Conservation (phyloP, 352 stramenopile genomes). For the Pythium phragmiticola region DNA sequence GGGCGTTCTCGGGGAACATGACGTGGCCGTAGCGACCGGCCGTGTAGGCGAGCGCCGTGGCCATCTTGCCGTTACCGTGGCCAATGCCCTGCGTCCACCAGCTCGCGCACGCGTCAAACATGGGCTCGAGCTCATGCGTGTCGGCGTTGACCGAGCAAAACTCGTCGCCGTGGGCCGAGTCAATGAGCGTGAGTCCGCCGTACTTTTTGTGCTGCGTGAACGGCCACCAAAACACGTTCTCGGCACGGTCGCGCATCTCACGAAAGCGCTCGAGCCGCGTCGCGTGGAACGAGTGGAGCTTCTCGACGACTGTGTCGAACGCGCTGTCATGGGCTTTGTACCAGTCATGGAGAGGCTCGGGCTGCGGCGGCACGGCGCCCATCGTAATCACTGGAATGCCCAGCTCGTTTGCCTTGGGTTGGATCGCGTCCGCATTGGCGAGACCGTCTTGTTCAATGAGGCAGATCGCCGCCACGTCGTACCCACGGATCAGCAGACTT, state of each 20-base stretch:
- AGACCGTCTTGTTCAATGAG: conserved; percentile 78
- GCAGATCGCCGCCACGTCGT: conserved; percentile 86
- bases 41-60: conserved; percentile 84
- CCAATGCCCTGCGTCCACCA: conserved; percentile 94
- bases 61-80: conserved; percentile 88
- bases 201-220: conserved; percentile 92
- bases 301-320: conserved; percentile 53
- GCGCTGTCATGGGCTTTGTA: conserved; percentile 42
- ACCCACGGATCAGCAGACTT: conserved; percentile 89
- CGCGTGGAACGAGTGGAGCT: conserved; percentile 57
- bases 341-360: conserved; percentile 73
- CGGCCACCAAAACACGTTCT: conserved; percentile 91
- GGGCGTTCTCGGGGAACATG: conserved; percentile 91
- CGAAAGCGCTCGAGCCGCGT: conserved; percentile 51
- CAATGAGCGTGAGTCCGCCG: conserved; percentile 80
- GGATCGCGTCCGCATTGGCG: conserved; percentile 64
- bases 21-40: conserved; percentile 90
- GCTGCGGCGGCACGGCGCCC: conserved; percentile 64
- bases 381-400: conserved; percentile 79
- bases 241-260: conserved; percentile 52
- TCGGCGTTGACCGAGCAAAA: conserved; percentile 60
- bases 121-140: conserved; percentile 54
- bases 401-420: conserved; percentile 57
- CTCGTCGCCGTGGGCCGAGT: conserved; percentile 89
- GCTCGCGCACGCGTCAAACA: conserved; percentile 90